These are phyloP conservation scores for Capsella rubella DNA, from an alignment of 441 rosid genomes.

Conservation along the genomic window DNA sequence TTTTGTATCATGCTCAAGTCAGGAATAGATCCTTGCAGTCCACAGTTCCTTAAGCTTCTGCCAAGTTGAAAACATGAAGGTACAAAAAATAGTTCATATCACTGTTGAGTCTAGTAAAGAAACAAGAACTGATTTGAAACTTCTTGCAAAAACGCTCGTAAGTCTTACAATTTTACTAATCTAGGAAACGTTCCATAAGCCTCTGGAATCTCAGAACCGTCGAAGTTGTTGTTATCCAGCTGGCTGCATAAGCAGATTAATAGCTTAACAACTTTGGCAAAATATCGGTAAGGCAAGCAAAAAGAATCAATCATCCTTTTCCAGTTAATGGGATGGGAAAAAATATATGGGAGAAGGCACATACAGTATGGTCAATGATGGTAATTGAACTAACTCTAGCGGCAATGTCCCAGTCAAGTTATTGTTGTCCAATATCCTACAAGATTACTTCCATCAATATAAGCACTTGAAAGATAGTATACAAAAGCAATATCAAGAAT, in stretches of 20 bases:
- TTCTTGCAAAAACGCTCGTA: not conserved
- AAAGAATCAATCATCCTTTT: slow-evolving; percentile 3
- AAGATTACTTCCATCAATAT: slow-evolving; percentile 30
- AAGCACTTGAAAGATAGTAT: not conserved
- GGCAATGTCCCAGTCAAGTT: slow-evolving; percentile 77
- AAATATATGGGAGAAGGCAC: slow-evolving; percentile 20
- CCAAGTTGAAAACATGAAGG: slow-evolving; percentile 42
- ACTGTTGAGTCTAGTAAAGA: slow-evolving; percentile 7
- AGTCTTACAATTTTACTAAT: slow-evolving; percentile 74
- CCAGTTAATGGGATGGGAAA: not conserved
- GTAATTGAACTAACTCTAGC: slow-evolving; percentile 59
- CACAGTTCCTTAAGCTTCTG: slow-evolving; percentile 91
- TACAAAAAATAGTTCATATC: slow-evolving; percentile 24
- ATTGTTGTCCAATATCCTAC: slow-evolving; percentile 85
- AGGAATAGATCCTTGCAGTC: slow-evolving; percentile 73
- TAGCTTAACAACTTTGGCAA: slow-evolving; percentile 7
- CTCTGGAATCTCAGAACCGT: slow-evolving; percentile 66
- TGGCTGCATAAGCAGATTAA: slow-evolving; percentile 60
- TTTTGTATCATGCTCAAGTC: slow-evolving; percentile 64
- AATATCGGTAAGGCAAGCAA: slow-evolving; percentile 22
- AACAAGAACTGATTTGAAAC: not conserved
- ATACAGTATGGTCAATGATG: slow-evolving; percentile 75
- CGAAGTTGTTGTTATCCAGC: slow-evolving; percentile 88
- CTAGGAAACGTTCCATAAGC: slow-evolving; percentile 61
- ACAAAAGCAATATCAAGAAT: slow-evolving; percentile 9